phyloP scores from a whole-genome alignment of 2,329 filamentous ascomycete species.

The Allantophomopsis cytisporea region DNA sequence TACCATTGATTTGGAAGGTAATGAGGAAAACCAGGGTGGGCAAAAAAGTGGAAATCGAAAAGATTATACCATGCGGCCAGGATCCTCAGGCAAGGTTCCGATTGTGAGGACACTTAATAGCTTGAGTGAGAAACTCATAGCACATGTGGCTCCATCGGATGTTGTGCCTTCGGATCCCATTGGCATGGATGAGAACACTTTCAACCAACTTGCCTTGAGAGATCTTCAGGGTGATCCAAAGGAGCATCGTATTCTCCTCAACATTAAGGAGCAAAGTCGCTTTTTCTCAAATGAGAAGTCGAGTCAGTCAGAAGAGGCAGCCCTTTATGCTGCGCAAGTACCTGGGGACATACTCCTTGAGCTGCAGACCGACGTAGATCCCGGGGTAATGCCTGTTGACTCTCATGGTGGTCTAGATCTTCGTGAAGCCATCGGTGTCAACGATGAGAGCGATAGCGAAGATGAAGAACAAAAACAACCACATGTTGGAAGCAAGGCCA shows the following conservation, averaged over 20 bases:
- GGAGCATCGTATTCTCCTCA: constrained; percentile 69
- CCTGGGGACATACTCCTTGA: constrained; percentile 53
- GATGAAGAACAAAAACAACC: constrained; percentile 35
- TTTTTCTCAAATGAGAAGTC: constrained; percentile 55
- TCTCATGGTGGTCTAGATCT: constrained; percentile 41
- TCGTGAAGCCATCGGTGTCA: constrained; percentile 49
- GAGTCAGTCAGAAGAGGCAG: constrained; percentile 22
- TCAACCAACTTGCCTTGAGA: constrained; percentile 59
- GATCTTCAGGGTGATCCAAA: constrained; percentile 66
- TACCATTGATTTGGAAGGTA: constrained; percentile 85
- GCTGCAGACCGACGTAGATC: constrained; percentile 47
- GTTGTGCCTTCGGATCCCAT: constrained; percentile 49
- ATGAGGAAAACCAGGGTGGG: constrained; percentile 88
- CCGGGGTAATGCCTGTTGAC: constrained; percentile 28
- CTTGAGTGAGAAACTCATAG: constrained; percentile 87
- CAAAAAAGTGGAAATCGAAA: constrained; percentile 71
- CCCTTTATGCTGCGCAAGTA: constrained; percentile 52
- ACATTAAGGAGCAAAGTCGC: constrained; percentile 74
- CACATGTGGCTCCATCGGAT: constrained; percentile 71
- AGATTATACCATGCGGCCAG: constrained; percentile 79
- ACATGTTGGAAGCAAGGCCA: constrained; percentile 57
- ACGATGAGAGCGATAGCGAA: constrained; percentile 57
- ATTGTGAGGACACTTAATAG: constrained; percentile 84
- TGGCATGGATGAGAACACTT: constrained; percentile 59
- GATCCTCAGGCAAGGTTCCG: constrained; percentile 61